Conservation (phyloP, 2,329 filamentous ascomycete species). For the Bipolaris oryzae region DNA sequence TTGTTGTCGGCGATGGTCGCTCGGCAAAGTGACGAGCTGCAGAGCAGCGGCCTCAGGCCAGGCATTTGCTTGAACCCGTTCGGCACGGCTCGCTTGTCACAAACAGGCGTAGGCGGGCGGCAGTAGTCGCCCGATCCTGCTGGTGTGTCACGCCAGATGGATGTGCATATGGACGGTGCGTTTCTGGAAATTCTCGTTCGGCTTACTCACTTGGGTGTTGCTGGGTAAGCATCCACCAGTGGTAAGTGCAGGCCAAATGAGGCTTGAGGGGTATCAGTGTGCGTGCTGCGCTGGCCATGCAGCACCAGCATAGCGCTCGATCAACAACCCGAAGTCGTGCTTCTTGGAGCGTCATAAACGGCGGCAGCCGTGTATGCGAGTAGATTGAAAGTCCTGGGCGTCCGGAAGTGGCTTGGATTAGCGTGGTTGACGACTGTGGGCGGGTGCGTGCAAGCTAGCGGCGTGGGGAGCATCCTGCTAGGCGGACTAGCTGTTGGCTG, state of each 20-base stretch:
- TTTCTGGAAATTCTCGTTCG: neutral
- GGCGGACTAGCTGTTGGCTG: neutral
- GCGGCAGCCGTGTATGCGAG: slow-evolving; percentile 5
- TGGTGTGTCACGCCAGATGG: neutral
- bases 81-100: neutral
- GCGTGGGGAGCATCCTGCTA: neutral
- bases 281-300: slow-evolving; percentile 8
- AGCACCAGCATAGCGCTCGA: slow-evolving; percentile 6
- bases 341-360: neutral
- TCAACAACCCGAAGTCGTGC: neutral
- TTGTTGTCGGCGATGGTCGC: neutral
- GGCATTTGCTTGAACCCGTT: neutral
- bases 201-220: neutral
- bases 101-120: neutral
- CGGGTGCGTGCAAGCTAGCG: neutral
- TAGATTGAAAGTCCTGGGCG: neutral
- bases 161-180: neutral
- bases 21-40: neutral
- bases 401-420: slow-evolving; percentile 8
- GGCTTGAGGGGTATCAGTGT: neutral
- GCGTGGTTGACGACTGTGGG: neutral
- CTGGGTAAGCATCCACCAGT: neutral
- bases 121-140: slow-evolving; percentile 1
- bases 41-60: neutral
- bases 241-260: neutral